Evolutionary conservation across 495 filamentous ascomycete species (phyloP).

Genomic region (Hyaloscypha bicolor): DNA sequence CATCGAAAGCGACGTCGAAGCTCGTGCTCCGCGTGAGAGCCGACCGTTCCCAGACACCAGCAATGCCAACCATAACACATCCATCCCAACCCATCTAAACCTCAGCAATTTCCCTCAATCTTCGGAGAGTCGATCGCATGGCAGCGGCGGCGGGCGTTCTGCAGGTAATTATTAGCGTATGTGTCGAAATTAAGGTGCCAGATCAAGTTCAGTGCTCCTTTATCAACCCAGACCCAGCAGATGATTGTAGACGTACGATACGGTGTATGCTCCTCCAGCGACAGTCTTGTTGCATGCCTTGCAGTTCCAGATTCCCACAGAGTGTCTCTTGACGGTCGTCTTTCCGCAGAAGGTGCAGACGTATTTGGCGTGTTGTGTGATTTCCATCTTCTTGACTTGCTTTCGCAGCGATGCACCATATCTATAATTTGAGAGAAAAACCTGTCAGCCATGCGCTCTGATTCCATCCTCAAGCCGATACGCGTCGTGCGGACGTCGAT

Average conservation of each 20-base stretch:
- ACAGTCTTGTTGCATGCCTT: constrained; percentile 90
- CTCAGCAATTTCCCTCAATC: constrained; percentile 97
- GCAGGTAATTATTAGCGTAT: constrained; percentile 21
- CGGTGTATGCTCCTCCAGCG: constrained; percentile 94
- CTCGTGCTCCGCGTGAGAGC: constrained; percentile 23
- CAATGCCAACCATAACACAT: constrained; percentile 37
- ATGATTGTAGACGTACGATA: constrained; percentile 72
- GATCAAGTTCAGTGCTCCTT: background rate
- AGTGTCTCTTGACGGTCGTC: constrained; percentile 86
- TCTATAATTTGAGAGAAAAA: constrained; percentile 45
- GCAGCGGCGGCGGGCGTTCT: constrained; percentile 96
- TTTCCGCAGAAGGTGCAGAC: constrained; percentile 93
- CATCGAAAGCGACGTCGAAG: constrained; percentile 37
- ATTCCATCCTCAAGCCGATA: background rate
- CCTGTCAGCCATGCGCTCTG: constrained; percentile 12
- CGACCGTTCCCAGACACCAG: constrained; percentile 35
- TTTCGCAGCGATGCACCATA: constrained; percentile 99
- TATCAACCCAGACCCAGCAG: background rate
- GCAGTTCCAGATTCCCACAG: constrained; percentile 97
- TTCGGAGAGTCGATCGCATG: constrained; percentile 94
- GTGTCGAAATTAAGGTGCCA: background rate
- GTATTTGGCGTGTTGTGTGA: constrained; percentile 94
- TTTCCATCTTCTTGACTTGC: constrained; percentile 99
- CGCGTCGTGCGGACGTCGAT: background rate
- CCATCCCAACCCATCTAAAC: constrained; percentile 62